Conservation (phyloP, 257 asterid genomes). For the Henckelia pumila region DNA sequence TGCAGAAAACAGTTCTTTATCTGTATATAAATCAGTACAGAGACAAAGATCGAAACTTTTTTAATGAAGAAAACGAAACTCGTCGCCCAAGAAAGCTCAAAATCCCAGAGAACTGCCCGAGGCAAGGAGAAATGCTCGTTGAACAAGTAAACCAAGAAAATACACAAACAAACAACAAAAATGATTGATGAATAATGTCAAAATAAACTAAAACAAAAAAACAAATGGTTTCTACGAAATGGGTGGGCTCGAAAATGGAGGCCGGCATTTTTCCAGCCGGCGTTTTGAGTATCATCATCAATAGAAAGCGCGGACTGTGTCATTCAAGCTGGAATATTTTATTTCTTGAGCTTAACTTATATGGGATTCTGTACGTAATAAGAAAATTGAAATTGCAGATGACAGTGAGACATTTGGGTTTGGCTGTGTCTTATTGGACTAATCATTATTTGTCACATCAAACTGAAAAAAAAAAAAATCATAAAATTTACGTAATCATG, state of each 20-base stretch:
- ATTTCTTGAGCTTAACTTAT: constrained; percentile 12
- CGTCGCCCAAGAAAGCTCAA: constrained; percentile 5
- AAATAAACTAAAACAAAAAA: not conserved
- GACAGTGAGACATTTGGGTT: not conserved
- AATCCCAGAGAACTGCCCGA: constrained; percentile 17
- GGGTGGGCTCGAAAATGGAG: constrained; percentile 9
- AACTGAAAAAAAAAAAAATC: not conserved
- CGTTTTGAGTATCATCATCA: constrained; percentile 20
- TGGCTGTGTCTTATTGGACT: not conserved
- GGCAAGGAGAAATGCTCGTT: constrained; percentile 4
- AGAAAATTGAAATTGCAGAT: not conserved
- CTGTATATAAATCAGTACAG: not conserved
- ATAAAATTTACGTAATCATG: not conserved
- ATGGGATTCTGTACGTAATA: not conserved
- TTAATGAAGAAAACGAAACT: not conserved
- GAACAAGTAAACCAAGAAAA: constrained; percentile 21
- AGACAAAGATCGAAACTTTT: not conserved
- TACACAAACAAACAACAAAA: constrained; percentile 10
- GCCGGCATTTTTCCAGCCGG: constrained; percentile 40
- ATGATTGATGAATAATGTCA: constrained; percentile 20
- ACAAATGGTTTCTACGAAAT: not conserved
- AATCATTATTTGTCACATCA: constrained; percentile 28
- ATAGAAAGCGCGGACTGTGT: constrained; percentile 18
- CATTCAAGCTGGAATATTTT: constrained; percentile 9
- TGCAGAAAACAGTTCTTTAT: constrained; percentile 9